Percentiles rank a stretch among this genome's conserved stretches.
Evolutionary conservation across 805 yeast species (phyloP).

Genomic region (Wickerhamiella australiensis): DNA sequence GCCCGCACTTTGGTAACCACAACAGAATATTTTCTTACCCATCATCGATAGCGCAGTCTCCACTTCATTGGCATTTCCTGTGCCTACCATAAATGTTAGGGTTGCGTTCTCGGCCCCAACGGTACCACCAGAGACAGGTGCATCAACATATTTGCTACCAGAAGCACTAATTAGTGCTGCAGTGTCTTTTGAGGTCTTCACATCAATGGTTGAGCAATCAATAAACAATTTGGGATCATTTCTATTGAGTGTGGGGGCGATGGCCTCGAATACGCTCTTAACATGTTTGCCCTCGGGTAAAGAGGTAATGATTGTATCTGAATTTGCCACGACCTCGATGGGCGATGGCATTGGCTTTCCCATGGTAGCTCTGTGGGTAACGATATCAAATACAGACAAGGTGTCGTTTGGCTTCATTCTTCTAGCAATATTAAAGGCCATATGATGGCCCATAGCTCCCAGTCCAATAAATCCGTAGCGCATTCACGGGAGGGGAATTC

Average conservation of each 20-base stretch:
- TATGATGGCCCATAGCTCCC: constrained; percentile 44
- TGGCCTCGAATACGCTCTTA: constrained; percentile 31
- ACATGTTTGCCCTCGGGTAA: constrained; percentile 46
- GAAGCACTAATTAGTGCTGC: constrained; percentile 28
- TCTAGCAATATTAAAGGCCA: constrained; percentile 40
- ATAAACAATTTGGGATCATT: constrained; percentile 28
- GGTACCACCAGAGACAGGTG: constrained; percentile 47
- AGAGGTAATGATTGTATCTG: constrained; percentile 37
- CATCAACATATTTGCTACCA: constrained; percentile 33
- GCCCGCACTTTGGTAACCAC: constrained; percentile 43
- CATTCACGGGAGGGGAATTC: neutral
- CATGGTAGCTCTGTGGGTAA: constrained; percentile 23
- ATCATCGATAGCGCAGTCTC: constrained; percentile 29
- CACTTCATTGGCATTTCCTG: constrained; percentile 24
- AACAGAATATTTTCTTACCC: constrained; percentile 40
- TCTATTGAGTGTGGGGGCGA: constrained; percentile 27
- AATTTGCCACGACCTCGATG: constrained; percentile 20
- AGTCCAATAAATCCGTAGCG: constrained; percentile 43
- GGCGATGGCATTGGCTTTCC: constrained; percentile 19
- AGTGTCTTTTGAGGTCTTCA: constrained; percentile 35
- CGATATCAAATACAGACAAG: constrained; percentile 36
- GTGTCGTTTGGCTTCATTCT: constrained; percentile 32
- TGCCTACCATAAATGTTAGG: constrained; percentile 42
- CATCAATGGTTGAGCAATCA: constrained; percentile 43
- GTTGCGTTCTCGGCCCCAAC: constrained; percentile 43